Evolutionary conservation across 1,284 basidiomycete genomes (phyloP).

Genomic region (Apiotrichum gamsii): DNA sequence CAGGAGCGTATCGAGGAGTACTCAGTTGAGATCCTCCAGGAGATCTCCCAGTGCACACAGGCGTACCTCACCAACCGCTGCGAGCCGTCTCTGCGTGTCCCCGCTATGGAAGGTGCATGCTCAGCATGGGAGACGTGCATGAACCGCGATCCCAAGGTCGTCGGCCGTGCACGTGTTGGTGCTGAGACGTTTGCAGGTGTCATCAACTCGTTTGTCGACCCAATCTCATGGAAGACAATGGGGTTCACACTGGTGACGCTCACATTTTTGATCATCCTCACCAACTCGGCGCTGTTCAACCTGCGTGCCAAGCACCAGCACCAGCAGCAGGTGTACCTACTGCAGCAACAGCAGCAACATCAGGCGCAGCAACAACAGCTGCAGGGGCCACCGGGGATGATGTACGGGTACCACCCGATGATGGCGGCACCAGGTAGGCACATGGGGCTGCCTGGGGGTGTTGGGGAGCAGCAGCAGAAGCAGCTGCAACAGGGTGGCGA

Average conservation of each 20-base stretch:
- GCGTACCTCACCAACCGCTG: slow-evolving; percentile 80
- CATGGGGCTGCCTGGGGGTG: too few species aligned
- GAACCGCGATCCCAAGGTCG: slow-evolving; percentile 81
- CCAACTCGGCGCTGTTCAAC: slow-evolving; percentile 67
- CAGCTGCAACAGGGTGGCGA: too few species aligned
- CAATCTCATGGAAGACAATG: slow-evolving; percentile 94
- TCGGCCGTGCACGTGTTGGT: slow-evolving; percentile 80
- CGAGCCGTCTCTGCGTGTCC: slow-evolving; percentile 58
- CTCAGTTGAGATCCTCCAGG: slow-evolving; percentile 82
- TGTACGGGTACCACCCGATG: too few species aligned
- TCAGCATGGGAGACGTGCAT: slow-evolving; percentile 91
- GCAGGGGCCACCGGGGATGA: not conserved
- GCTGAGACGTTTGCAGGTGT: slow-evolving; percentile 95
- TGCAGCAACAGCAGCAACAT: not conserved
- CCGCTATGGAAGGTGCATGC: slow-evolving; percentile 72
- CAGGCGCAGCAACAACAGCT: not conserved
- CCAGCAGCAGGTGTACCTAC: not conserved
- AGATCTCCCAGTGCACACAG: slow-evolving; percentile 74
- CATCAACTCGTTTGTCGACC: slow-evolving; percentile 92
- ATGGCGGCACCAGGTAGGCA: too few species aligned
- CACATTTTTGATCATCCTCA: slow-evolving; percentile 70
- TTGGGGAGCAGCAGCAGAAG: too few species aligned
- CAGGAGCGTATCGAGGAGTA: slow-evolving; percentile 81
- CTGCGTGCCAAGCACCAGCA: slow-evolving; percentile 42
- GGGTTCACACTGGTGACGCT: slow-evolving; percentile 76